Evolutionary conservation across 495 filamentous ascomycete genomes (phyloP).

Genomic region (Lasiosphaeria hispida): DNA sequence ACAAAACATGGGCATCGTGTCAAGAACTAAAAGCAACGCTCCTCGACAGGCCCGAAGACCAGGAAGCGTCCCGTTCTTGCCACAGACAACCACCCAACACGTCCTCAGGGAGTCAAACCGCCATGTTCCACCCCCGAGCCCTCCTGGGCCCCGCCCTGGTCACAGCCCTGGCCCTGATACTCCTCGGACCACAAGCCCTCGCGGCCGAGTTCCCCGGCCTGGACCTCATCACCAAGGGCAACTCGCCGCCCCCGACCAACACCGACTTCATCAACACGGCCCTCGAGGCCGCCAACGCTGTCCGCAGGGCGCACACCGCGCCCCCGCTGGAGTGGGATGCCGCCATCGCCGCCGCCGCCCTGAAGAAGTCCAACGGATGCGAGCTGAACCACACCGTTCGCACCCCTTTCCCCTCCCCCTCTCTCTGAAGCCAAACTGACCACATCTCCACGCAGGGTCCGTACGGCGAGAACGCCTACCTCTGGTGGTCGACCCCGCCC

Average conservation of each 20-base stretch:
- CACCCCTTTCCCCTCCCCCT: neutral
- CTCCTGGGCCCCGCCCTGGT: too few relatives aligned
- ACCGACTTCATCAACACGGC: slow-evolving; percentile 15
- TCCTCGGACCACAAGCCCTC: too few relatives aligned
- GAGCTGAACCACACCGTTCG: slow-evolving; percentile 20
- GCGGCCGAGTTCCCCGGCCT: neutral
- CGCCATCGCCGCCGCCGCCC: slow-evolving; percentile 12
- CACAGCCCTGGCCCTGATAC: too few relatives aligned
- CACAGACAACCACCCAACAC: too few relatives aligned
- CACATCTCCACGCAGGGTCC: slow-evolving; percentile 15
- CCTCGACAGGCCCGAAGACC: too few relatives aligned
- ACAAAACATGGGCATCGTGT: too few relatives aligned
- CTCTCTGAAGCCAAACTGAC: neutral
- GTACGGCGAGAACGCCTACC: slow-evolving; percentile 28
- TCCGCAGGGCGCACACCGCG: slow-evolving; percentile 14
- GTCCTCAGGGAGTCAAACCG: too few relatives aligned
- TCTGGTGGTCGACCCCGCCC: slow-evolving; percentile 10
- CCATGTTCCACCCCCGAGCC: too few relatives aligned
- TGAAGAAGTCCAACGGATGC: slow-evolving; percentile 23
- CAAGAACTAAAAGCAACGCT: too few relatives aligned
- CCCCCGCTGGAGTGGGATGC: slow-evolving; percentile 13
- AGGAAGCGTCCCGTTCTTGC: too few relatives aligned
- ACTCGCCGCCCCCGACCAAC: slow-evolving; percentile 18
- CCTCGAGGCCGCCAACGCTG: slow-evolving; percentile 17
- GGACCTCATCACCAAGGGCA: slow-evolving; percentile 1